Conservation (phyloP, 257 asterid genomes). For the Perilla frutescens region DNA sequence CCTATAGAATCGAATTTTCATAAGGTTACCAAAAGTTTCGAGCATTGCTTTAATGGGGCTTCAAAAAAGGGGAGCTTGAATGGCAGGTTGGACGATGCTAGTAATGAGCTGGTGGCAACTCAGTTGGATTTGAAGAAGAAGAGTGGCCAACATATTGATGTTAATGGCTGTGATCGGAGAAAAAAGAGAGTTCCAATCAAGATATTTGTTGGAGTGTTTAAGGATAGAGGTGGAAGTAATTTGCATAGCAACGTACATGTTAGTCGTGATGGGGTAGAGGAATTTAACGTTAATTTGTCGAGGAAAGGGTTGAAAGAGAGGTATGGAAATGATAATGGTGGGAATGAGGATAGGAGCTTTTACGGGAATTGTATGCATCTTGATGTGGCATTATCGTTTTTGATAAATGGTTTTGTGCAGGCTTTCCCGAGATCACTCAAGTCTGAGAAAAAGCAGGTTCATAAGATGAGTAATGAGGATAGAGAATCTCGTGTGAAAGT, state of each 20-base stretch:
- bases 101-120: constrained; percentile 35
- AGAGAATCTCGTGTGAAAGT: constrained; percentile 37
- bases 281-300: constrained; percentile 33
- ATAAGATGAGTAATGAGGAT: constrained; percentile 46
- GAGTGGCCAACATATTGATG: constrained; percentile 40
- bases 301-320: constrained; percentile 68
- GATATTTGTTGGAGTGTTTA: constrained; percentile 64
- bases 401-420: constrained; percentile 73
- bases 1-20: constrained; percentile 78
- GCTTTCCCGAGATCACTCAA: constrained; percentile 72
- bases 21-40: constrained; percentile 76
- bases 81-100: constrained; percentile 34
- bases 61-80: constrained; percentile 43
- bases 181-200: constrained; percentile 59
- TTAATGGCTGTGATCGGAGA: constrained; percentile 48
- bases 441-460: constrained; percentile 58
- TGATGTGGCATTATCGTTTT: constrained; percentile 64
- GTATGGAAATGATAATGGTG: constrained; percentile 49
- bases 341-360: constrained; percentile 48
- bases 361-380: constrained; percentile 68
- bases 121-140: constrained; percentile 52
- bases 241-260: constrained; percentile 36
- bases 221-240: constrained; percentile 53
- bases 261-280: constrained; percentile 35
- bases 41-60: constrained; percentile 73